These are phyloP conservation scores for Xylariaceae sp. DNA, from an alignment of 2,329 filamentous ascomycete genomes.

Conservation along the genomic window DNA sequence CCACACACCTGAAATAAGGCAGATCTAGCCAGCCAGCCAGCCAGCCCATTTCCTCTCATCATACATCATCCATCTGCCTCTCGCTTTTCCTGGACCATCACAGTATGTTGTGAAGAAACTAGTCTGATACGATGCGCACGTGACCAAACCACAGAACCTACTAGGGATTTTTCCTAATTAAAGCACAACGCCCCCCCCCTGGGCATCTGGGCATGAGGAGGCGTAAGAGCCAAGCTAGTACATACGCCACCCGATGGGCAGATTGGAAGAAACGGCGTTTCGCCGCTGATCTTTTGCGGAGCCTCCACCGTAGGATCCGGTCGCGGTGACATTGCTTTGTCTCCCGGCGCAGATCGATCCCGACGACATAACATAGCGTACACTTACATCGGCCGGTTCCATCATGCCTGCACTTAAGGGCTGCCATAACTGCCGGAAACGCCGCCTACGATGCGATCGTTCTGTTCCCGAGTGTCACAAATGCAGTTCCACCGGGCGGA, in stretches of 20 bases:
- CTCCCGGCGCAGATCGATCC: neutral
- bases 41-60: too few species aligned
- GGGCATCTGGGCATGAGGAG: too few species aligned
- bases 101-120: too few species aligned
- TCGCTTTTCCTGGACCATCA: too few species aligned
- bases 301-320: neutral
- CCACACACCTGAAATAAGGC: too few species aligned
- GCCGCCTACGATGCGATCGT: slow-evolving; percentile 63
- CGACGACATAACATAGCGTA: neutral
- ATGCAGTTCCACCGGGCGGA: slow-evolving; percentile 56
- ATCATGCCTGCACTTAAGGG: slow-evolving; percentile 38
- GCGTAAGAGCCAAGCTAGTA: too few species aligned
- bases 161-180: too few species aligned
- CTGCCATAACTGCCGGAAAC: slow-evolving; percentile 65
- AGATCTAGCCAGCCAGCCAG: too few species aligned
- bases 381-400: neutral
- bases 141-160: too few species aligned
- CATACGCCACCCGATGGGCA: neutral
- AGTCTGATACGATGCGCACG: too few species aligned
- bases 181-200: too few species aligned
- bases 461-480: slow-evolving; percentile 63
- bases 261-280: neutral
- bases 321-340: neutral
- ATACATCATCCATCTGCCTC: too few species aligned
- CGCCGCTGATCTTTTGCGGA: neutral